phyloP scores from a whole-genome alignment of 2,329 filamentous ascomycete genomes.

The Xylariaceae sp. region DNA sequence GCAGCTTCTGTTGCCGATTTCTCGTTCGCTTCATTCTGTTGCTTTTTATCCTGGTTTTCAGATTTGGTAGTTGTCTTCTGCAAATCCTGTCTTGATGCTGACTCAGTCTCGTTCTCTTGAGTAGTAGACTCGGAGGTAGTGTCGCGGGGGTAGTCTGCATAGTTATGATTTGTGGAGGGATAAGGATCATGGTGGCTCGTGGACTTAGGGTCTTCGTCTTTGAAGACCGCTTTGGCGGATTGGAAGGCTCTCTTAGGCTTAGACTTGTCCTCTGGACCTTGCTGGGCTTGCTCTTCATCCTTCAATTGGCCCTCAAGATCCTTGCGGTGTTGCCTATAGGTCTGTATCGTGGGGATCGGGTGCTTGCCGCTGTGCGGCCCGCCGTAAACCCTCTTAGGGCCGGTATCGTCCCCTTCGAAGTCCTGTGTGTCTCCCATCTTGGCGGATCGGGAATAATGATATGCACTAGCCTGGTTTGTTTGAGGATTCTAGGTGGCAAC shows the following conservation, averaged over 20 bases:
- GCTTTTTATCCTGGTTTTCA: conserved; percentile 5
- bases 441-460: too few relatives aligned
- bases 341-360: conserved; percentile 53
- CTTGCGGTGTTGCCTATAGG: conserved; percentile 53
- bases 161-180: conserved; percentile 44
- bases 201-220: conserved; percentile 39
- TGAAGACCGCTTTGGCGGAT: conserved; percentile 46
- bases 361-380: conserved; percentile 36
- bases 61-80: not conserved
- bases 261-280: conserved; percentile 44
- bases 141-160: conserved; percentile 25
- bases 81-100: conserved; percentile 17
- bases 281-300: conserved; percentile 41
- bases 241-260: conserved; percentile 44
- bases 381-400: conserved; percentile 26
- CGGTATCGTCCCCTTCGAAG: conserved; percentile 26
- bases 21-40: conserved; percentile 23
- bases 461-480: too few relatives aligned
- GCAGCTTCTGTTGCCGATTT: conserved; percentile 45
- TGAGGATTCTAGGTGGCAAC: too few relatives aligned
- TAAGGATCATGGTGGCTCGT: conserved; percentile 43
- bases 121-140: conserved; percentile 23
- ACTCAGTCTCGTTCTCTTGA: conserved; percentile 22
- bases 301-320: conserved; percentile 50
- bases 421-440: conserved; percentile 28